Evolutionary conservation across 2,329 filamentous ascomycete genomes (phyloP), one percentile per base, ranked within the genome.

Genomic region (Colletotrichum acutatum): DNA sequence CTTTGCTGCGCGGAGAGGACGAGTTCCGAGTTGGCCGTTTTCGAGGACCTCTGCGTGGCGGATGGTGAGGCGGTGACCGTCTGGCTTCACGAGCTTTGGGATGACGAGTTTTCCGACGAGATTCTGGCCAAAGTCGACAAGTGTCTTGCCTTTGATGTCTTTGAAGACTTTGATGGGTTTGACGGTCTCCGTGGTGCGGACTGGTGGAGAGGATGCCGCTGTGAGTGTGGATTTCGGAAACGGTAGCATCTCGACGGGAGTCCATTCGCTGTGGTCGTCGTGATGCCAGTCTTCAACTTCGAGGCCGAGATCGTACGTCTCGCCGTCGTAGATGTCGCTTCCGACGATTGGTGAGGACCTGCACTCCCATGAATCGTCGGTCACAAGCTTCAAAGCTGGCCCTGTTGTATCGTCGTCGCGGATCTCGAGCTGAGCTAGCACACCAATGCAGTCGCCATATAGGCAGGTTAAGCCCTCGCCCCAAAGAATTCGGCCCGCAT

Each of bases 61-160:
- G 22, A 91, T 79, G 4, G 79, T 82, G n/a, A 90, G 83, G 11
- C 78, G 81, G 4, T 83, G 80, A 1, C 83, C 84, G 3, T 78
- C 76, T 0, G 81, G 78, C 4, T 60, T 71, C 0, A 9, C 71
- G 2, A 86, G 76, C 1, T 78, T 75, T 2, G 76, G 80, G 14
- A 90, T 74, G 0, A 79, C 78, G 1, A 90, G 68, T 72, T 83
- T 83, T 0, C 89, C 89, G 1, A 90, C 88, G 0, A 90, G 79
- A 74, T 91, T 90, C 76, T 91, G 88, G 2, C 88, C 88, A 76
- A 91, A 90, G 74, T 91, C 88, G 5, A 90, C 71, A 1, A 90
- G 77, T 0, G 79, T 83, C 73, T 86, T 87, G 0, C 86, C 85
- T 0, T 83, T 82, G 0, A 81, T 79, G 0, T 83, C 76, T 68